Percentiles rank a stretch among this genome's conserved stretches.
Evolutionary conservation across 164 flowering plant species (phyloP).

Genomic region (Kalanchoe fedtschenkoi): DNA sequence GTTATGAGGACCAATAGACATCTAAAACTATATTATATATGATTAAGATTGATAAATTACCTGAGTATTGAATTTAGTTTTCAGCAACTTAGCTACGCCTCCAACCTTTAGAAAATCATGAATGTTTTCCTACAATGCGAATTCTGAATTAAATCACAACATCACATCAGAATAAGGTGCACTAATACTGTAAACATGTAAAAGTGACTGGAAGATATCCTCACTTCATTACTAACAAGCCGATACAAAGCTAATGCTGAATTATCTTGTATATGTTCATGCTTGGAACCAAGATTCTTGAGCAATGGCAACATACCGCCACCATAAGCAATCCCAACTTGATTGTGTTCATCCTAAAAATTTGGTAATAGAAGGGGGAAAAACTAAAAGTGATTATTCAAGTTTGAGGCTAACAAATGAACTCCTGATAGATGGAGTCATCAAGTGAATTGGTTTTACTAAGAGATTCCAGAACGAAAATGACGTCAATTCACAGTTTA

Average conservation of each 20-base stretch:
- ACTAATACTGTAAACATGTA: not conserved
- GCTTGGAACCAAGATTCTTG: constrained; percentile 59
- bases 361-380: too few relatives aligned
- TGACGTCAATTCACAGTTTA: not conserved
- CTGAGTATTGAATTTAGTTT: constrained; percentile 59
- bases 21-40: not conserved
- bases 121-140: constrained; percentile 43
- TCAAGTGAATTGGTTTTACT: not conserved
- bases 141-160: not conserved
- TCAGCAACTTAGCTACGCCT: constrained; percentile 58
- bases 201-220: not conserved
- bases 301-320: constrained; percentile 49
- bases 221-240: constrained; percentile 73
- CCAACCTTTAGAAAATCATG: constrained; percentile 56
- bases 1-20: not conserved
- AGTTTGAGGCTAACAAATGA: too few relatives aligned
- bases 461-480: not conserved
- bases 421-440: too few relatives aligned
- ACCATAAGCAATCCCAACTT: constrained; percentile 64
- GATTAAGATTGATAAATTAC: constrained; percentile 18
- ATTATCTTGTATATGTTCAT: constrained; percentile 62
- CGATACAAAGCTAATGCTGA: constrained; percentile 77
- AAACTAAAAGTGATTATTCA: not conserved
- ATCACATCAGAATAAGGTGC: not conserved
- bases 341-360: constrained; percentile 60